Evolutionary conservation across 2,329 filamentous ascomycete genomes (phyloP), one percentile per base, ranked within the genome.

Genomic region (Paecilomyces fulvus): DNA sequence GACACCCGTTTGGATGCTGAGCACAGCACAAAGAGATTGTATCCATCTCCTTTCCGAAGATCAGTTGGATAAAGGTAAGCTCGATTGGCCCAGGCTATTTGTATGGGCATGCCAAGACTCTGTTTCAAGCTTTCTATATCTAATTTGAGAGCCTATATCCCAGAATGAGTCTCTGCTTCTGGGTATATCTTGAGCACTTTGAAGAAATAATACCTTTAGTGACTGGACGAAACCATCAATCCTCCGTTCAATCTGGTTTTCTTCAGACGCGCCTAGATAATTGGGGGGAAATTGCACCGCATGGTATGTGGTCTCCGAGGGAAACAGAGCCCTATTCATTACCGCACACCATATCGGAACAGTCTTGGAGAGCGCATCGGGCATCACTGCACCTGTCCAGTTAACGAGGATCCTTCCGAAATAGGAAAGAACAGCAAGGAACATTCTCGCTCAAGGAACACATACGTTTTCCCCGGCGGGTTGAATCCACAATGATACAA

Each of bases 341-440:
- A 96, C 89, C 59, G 87, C 84, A 72, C 89, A 92, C 94, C 94
- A 99, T 60, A 96, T 89, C 1, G 94, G 92, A 25, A 97, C 80
- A 0, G 94, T 97, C 72, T 96, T 96, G 64, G 88, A 90, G 17
- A 99, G 80, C 14, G 94, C 92, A 74, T 99, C 94, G 0, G 94
- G 92, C 85, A 97, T 95, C 64, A 83, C 85, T 87, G 60, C 17
- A 30, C 50, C 52, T 55, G 51, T 51, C 56, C 56, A 58, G 50
- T 68, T 55, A 66, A 55, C 49, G 31, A 49, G 23, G 49, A 55
- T 23, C 33, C 33, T 51, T 49, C 49, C 43, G 17, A 12, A 61
- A 60, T 51, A 30, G 53, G 11, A 64, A 53, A 51, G 31, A 55
- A 49, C 17, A 51, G 52, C 14, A 55, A 52, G 30, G 25, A 46